phyloP scores from a whole-genome alignment of 1,139 yeast genomes.

The Suhomyces maxii region DNA sequence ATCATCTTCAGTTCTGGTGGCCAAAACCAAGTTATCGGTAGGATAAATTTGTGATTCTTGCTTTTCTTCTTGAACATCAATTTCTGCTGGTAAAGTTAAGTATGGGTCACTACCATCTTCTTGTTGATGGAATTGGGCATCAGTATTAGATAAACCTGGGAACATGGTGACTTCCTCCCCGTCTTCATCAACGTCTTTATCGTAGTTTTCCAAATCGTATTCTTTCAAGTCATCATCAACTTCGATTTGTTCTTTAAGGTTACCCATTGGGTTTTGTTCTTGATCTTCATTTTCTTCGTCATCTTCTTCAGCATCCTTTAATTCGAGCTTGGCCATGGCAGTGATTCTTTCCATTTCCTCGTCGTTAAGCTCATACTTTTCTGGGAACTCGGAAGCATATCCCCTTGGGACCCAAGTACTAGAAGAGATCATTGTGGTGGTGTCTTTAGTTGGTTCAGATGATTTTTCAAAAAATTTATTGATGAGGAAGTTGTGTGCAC shows the following conservation, averaged over 20 bases:
- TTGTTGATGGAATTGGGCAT: slow-evolving; percentile 51
- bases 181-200: slow-evolving; percentile 56
- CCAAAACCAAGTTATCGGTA: slow-evolving; percentile 83
- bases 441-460: slow-evolving; percentile 3
- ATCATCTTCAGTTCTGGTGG: slow-evolving; percentile 96
- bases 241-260: slow-evolving; percentile 54
- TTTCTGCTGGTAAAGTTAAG: slow-evolving; percentile 68
- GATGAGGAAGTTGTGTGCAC: not conserved
- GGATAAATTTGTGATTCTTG: slow-evolving; percentile 85
- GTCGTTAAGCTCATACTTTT: slow-evolving; percentile 82
- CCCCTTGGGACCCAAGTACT: slow-evolving; percentile 98
- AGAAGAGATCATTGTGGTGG: slow-evolving; percentile 72
- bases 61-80: slow-evolving; percentile 68
- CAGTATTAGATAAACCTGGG: slow-evolving; percentile 61
- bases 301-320: slow-evolving; percentile 70
- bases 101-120: slow-evolving; percentile 71
- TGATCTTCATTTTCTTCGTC: slow-evolving; percentile 41
- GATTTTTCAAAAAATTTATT: slow-evolving; percentile 6
- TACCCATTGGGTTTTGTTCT: slow-evolving; percentile 13
- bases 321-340: slow-evolving; percentile 78
- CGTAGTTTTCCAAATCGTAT: slow-evolving; percentile 83
- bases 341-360: slow-evolving; percentile 91
- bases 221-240: slow-evolving; percentile 84
- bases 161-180: slow-evolving; percentile 61
- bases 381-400: slow-evolving; percentile 89